Base-by-base conservation (phyloP, 1,284 basidiomycete genomes). In the Cryptococcus maquisensis region DNA sequence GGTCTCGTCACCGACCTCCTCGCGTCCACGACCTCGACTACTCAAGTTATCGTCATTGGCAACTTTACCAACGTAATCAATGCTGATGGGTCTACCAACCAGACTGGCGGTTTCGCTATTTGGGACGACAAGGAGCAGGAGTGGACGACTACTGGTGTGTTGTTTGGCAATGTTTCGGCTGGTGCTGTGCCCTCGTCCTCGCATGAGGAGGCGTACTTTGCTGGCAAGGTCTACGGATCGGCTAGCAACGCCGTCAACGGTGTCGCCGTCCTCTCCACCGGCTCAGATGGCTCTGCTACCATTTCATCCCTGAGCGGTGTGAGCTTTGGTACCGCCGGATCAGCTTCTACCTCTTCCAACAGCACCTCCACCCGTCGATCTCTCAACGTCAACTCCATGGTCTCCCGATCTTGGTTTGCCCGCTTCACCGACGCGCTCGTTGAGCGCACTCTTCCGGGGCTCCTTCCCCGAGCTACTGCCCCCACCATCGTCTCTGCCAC, bases 101-200 rank as follows among this genome's bases (percentile, higher is more conserved):
- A 72, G 38, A 83, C 81, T 0, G 81, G 82, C 32, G 91, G 93
- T 3, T 83, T 90, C 54, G 91, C 89, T 0, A 77, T 81, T 1
- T 96, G 87, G 87, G 82, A 91, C 70, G 77, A 84, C n/a, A 74
- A 76, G 1, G 78, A 79, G 32, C 78, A 78, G 6, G 71, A 78
- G 0, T 96, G 92, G 92, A 46, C 57, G 2, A 80, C 82, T 44
- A 84, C 84, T 59, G 87, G 88, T 38, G 85, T 89, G 65, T 66
- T 91, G 35, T 78, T 83, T 50, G 93, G 92, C 21, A 82, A 79
- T 54, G 82, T 94, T 75, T 80, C 86, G 0, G 59, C 65, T 0
- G 83, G 89, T 51, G 79, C 87, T n/a, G 81, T 81, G 23, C 85
- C 86, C 55, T 42, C 36, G 15, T 54, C 24, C 40, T 54, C 28